A percentile compares a stretch with the other conserved stretches of the same genome.
phyloP scores from a whole-genome alignment of 495 filamentous ascomycete species.

The Pseudotulostoma volvatum region DNA sequence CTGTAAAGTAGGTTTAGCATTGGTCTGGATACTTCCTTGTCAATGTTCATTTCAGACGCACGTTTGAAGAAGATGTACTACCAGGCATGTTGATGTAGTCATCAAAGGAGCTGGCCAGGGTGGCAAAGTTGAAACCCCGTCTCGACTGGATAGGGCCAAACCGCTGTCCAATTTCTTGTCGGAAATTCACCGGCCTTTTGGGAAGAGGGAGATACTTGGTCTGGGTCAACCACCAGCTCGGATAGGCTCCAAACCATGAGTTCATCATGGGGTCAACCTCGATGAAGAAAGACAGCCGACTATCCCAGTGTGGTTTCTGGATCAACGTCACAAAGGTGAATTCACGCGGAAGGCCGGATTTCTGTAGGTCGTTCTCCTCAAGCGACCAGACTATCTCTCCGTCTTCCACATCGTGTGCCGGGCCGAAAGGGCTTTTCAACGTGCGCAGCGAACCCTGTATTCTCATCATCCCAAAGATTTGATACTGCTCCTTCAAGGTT shows the following conservation, averaged over 20 bases:
- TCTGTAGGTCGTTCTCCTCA: constrained; percentile 34
- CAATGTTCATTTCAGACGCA: too few species aligned
- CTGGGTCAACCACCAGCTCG: constrained; percentile 15
- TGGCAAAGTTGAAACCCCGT: constrained; percentile 27
- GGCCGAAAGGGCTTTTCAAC: constrained; percentile 17
- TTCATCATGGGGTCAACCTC: constrained; percentile 27
- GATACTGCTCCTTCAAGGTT: constrained; percentile 22
- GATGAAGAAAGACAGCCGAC: constrained; percentile 14
- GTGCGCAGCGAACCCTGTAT: constrained; percentile 35
- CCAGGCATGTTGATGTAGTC: constrained; percentile 30
- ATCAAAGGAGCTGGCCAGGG: constrained; percentile 21
- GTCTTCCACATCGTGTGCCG: constrained; percentile 23
- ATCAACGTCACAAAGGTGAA: constrained; percentile 38
- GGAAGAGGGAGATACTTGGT: constrained; percentile 15
- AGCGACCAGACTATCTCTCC: constrained; percentile 36
- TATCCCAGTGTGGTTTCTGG: constrained; percentile 22
- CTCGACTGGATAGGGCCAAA: constrained; percentile 16
- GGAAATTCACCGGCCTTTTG: constrained; percentile 19
- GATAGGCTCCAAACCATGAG: constrained; percentile 18
- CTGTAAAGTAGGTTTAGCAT: too few species aligned
- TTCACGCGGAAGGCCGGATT: constrained; percentile 35
- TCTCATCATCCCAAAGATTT: constrained; percentile 36
- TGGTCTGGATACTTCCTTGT: too few species aligned
- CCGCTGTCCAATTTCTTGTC: constrained; percentile 21
- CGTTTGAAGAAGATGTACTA: constrained; percentile 16